Evolutionary conservation across 2,329 filamentous ascomycete genomes (phyloP).

Genomic region (Neurospora sp.): DNA sequence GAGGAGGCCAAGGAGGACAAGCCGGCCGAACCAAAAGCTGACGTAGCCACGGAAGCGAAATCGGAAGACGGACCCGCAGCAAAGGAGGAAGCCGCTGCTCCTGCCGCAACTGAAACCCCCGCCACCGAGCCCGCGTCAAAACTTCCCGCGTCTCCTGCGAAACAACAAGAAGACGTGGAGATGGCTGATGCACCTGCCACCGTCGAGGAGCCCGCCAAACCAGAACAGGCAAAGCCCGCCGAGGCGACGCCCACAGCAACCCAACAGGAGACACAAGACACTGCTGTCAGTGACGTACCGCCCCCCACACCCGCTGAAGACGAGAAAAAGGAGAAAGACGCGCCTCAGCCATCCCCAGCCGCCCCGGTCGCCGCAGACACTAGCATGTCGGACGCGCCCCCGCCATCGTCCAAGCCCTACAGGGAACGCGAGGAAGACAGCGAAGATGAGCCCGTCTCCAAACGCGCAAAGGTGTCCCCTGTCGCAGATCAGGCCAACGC

Average conservation of each 20-base stretch:
- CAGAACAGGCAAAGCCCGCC: neutral
- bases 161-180: slow-evolving; percentile 13
- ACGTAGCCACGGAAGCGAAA: neutral
- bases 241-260: neutral
- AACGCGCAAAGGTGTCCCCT: slow-evolving; percentile 62
- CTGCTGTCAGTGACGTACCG: slow-evolving; percentile 13
- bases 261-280: slow-evolving; percentile 13
- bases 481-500: slow-evolving; percentile 21
- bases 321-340: slow-evolving; percentile 26
- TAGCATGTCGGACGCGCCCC: slow-evolving; percentile 33
- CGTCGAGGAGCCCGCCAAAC: neutral
- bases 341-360: slow-evolving; percentile 21
- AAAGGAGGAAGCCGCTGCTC: neutral
- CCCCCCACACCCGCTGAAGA: slow-evolving; percentile 22
- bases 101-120: slow-evolving; percentile 6
- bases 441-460: slow-evolving; percentile 57
- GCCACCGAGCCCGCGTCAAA: neutral
- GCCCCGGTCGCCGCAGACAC: slow-evolving; percentile 25
- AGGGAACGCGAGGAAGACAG: slow-evolving; percentile 71
- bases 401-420: slow-evolving; percentile 46
- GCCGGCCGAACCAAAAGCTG: neutral
- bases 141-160: neutral
- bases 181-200: slow-evolving; percentile 10
- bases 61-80: neutral
- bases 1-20: neutral